Evolutionary conservation across 108 stramenopile species (phyloP).

Genomic region (Nitzschia putrida): DNA sequence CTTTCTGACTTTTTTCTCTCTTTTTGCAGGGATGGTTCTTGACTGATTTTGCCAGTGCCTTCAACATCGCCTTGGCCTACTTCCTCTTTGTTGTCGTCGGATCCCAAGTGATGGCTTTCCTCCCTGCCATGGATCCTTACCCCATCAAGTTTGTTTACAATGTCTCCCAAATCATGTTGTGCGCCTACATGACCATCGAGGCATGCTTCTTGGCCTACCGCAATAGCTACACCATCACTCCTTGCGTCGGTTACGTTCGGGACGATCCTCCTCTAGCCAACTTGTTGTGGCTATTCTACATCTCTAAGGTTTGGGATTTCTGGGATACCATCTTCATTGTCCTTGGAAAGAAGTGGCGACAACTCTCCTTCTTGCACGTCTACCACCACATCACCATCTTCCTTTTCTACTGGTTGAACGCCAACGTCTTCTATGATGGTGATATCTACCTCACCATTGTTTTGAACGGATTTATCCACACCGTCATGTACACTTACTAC

Average conservation of each 20-base stretch:
- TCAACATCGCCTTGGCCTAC: conserved; percentile 78
- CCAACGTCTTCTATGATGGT: conserved; percentile 90
- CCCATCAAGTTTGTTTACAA: conserved; percentile 97
- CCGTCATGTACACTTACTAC: conserved; percentile 99
- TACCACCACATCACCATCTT: conserved; percentile 99
- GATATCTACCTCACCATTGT: conserved; percentile 96
- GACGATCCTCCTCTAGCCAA: conserved; percentile 83
- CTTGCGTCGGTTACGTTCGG: conserved; percentile 82
- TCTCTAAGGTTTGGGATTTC: conserved; percentile 98
- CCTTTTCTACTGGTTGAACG: conserved; percentile 97
- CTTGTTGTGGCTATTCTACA: conserved; percentile 97
- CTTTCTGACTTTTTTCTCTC: conserved; percentile 22
- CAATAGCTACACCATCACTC: conserved; percentile 77
- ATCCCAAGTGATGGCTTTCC: conserved; percentile 59
- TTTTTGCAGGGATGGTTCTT: conserved; percentile 70
- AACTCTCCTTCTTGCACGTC: conserved; percentile 98
- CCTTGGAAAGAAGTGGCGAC: conserved; percentile 96
- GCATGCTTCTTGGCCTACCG: conserved; percentile 89
- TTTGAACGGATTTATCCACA: conserved; percentile 98
- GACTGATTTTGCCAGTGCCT: conserved; percentile 80
- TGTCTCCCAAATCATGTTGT: conserved; percentile 96
- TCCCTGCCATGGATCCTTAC: conserved; percentile 83
- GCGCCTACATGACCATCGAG: conserved; percentile 99
- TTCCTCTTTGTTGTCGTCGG: conserved; percentile 84
- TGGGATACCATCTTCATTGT: conserved; percentile 99